These are phyloP conservation scores for Obba rivulosa DNA, from an alignment of 768 basidiomycete genomes.

Conservation along the genomic window DNA sequence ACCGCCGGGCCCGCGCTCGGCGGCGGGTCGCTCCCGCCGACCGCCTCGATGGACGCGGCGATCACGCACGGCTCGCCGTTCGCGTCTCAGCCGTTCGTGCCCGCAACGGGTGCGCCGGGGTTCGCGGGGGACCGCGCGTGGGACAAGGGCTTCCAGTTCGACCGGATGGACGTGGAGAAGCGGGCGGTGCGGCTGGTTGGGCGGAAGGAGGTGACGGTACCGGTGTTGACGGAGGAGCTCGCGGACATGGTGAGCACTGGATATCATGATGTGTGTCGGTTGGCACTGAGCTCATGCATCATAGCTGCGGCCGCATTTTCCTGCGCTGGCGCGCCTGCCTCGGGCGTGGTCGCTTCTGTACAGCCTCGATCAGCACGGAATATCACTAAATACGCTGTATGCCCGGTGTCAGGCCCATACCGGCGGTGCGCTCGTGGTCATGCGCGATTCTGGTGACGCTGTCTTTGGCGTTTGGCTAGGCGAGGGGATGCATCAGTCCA, in stretches of 20 bases:
- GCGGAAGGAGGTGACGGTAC: slow-evolving; percentile 46
- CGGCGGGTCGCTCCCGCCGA: not conserved
- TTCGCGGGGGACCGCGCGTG: slow-evolving; percentile 60
- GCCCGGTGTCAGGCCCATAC: slow-evolving; percentile 45
- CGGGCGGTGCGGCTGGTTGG: slow-evolving; percentile 49
- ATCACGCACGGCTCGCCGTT: slow-evolving; percentile 50
- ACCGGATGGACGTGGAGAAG: slow-evolving; percentile 30
- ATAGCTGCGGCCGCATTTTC: slow-evolving; percentile 70
- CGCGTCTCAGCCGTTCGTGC: slow-evolving; percentile 36
- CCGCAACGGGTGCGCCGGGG: slow-evolving; percentile 68
- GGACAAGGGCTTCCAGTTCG: slow-evolving; percentile 53
- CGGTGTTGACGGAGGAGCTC: slow-evolving; percentile 46
- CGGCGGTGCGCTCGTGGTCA: slow-evolving; percentile 52
- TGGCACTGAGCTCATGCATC: not conserved
- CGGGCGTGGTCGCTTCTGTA: slow-evolving; percentile 76
- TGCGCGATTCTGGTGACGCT: slow-evolving; percentile 57
- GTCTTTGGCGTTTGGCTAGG: slow-evolving; percentile 83
- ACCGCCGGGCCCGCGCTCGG: no score
- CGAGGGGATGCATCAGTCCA: slow-evolving; percentile 58
- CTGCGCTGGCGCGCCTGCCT: slow-evolving; percentile 68
- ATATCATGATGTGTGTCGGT: not conserved
- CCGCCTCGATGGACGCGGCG: slow-evolving; percentile 7
- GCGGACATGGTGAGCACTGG: slow-evolving; percentile 52
- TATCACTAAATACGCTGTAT: slow-evolving; percentile 87
- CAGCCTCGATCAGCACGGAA: slow-evolving; percentile 93